Evolutionary conservation across 2,329 filamentous ascomycete species (phyloP).

Genomic region (Neonectria hederae): DNA sequence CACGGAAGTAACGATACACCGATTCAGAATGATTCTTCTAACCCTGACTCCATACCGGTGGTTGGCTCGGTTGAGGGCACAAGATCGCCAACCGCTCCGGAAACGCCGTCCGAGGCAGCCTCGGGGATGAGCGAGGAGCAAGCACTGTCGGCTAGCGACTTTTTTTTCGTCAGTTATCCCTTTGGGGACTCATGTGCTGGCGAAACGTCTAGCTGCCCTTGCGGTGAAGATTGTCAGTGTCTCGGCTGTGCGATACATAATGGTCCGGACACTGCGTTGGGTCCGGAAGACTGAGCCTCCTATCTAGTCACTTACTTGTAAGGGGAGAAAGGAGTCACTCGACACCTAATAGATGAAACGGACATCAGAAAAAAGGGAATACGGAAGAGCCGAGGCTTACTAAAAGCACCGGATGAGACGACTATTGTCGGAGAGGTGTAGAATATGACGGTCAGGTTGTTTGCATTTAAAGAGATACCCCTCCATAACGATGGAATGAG

Average conservation of each 20-base stretch:
- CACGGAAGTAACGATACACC: slow-evolving; percentile 35
- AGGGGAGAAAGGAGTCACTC: neutral
- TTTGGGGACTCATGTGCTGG: slow-evolving; percentile 60
- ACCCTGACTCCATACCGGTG: slow-evolving; percentile 26
- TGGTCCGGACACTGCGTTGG: slow-evolving; percentile 35
- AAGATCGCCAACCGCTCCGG: slow-evolving; percentile 52
- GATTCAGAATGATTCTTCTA: slow-evolving; percentile 32
- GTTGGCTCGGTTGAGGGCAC: slow-evolving; percentile 39
- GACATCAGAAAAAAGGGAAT: too few relatives aligned
- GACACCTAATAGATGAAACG: neutral
- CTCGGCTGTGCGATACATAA: slow-evolving; percentile 66
- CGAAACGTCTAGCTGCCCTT: slow-evolving; percentile 61
- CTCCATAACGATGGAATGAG: slow-evolving; percentile 11
- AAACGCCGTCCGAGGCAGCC: slow-evolving; percentile 59
- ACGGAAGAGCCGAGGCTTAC: neutral
- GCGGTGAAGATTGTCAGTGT: slow-evolving; percentile 68
- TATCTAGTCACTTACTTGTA: neutral
- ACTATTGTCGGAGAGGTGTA: neutral
- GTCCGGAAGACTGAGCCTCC: slow-evolving; percentile 19
- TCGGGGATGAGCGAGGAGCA: slow-evolving; percentile 60
- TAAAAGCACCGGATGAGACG: neutral
- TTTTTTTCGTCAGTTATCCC: slow-evolving; percentile 68
- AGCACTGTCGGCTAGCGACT: slow-evolving; percentile 61
- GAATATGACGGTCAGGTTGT: slow-evolving; percentile 6
- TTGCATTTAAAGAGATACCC: slow-evolving; percentile 21